Conservation (phyloP, 2,329 filamentous ascomycete genomes). For the Colletotrichum agaves region DNA sequence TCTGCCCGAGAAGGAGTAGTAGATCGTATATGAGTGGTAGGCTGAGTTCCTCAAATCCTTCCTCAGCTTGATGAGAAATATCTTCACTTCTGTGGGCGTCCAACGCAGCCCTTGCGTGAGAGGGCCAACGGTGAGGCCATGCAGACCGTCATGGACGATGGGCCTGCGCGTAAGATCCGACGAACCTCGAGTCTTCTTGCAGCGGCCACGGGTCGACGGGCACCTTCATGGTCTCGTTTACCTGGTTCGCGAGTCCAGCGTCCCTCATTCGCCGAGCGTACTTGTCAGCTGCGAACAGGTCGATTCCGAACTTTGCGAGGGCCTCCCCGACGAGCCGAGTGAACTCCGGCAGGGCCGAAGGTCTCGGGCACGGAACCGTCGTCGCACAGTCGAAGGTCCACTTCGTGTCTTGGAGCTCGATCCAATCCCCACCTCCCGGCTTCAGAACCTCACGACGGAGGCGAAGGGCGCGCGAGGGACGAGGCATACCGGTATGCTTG, state of each 20-base stretch:
- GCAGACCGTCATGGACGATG: slow-evolving; percentile 36
- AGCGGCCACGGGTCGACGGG: slow-evolving; percentile 64
- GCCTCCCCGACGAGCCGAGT: slow-evolving; percentile 60
- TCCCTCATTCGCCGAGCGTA: slow-evolving; percentile 58
- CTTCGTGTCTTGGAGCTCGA: slow-evolving; percentile 56
- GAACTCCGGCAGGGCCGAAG: slow-evolving; percentile 42
- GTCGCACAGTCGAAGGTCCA: slow-evolving; percentile 53
- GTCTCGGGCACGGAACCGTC: slow-evolving; percentile 49
- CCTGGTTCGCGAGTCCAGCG: slow-evolving; percentile 60
- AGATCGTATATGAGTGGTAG: slow-evolving; percentile 47
- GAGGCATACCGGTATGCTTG: slow-evolving; percentile 46
- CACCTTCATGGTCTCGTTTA: slow-evolving; percentile 53
- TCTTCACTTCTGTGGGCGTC: not conserved
- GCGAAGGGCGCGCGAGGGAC: slow-evolving; percentile 48
- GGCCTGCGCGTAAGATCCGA: slow-evolving; percentile 48
- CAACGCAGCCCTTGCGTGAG: slow-evolving; percentile 20
- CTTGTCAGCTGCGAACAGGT: slow-evolving; percentile 59
- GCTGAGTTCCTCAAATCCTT: slow-evolving; percentile 3
- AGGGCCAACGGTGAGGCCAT: not conserved
- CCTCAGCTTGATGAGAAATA: not conserved
- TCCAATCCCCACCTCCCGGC: slow-evolving; percentile 58
- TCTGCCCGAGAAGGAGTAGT: slow-evolving; percentile 11
- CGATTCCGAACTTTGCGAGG: slow-evolving; percentile 60
- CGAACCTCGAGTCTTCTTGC: slow-evolving; percentile 57
- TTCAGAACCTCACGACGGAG: slow-evolving; percentile 42